Evolutionary conservation across 257 asterid genomes (phyloP), one percentile per base, ranked within the genome.

Genomic region (Petunia secreta): DNA sequence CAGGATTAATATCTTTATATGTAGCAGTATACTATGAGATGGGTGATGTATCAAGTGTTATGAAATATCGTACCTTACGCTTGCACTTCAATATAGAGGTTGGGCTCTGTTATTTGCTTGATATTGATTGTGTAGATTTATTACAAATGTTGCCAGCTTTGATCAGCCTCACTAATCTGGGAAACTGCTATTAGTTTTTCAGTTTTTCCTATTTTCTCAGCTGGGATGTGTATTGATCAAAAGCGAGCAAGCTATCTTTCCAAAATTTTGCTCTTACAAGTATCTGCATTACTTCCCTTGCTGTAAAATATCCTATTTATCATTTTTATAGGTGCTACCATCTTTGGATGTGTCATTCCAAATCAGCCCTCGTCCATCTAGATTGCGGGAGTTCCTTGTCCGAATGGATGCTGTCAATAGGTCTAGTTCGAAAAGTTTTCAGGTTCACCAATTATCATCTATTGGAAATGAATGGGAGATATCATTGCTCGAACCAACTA

Each of bases 391-490:
- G 89, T 89, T 92, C 80, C 94, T 95, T 63, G 92, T 93, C 73
- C 92, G 89, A 83, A 92, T 95, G 99, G 97, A 95, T 84, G 90
- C 91, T 63, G 66, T 92, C 83, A 96, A 96, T 89, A 89, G 84
- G 86, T 92, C 99, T 67, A 89, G 87, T 86, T 91, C 94, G 41
- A 91, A 94, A 88, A 85, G 84, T 81, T 94, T 92, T 88, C 93
- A 86, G 90, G 85, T 96, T 87, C 97, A 87, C 75, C 99, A 96
- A 66, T 88, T 96, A 83, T 96, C 98, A 75, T 91, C 93, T 85
- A 90, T 90, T 75, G 96, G 97, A 81, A 86, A 92, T 79, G 89
- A 89, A 80, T 96, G 99, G 99, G 93, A 92, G 81, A 91, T 96
- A 80, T 83, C 92, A 59, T 83, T 92, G 85, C 92, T 96, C 82